Evolutionary conservation across 352 stramenopile species (phyloP), one percentile per base, ranked within the genome.

Genomic region (Pythium pyrilobum): DNA sequence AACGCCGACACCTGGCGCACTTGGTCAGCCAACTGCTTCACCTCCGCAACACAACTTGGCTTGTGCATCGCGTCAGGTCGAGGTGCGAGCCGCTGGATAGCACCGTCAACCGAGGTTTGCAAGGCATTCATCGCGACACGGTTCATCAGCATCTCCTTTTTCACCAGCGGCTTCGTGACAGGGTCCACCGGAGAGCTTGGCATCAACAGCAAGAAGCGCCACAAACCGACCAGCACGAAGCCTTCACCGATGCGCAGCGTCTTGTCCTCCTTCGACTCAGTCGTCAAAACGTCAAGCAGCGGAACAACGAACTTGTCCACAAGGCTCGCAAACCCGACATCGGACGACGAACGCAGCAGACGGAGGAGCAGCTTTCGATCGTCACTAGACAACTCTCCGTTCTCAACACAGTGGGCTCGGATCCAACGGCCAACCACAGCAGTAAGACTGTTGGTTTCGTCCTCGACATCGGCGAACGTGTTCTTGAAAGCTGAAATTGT

Each of bases 111-210:
- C 3, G 77, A 66, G 15, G 78, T 61, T 28, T 89, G 73, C 29
- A 92, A 66, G 5, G 82, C 85, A 1, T 77, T 44, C 66, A 84
- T 81, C 6, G 81, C 67, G 18, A 98, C 66, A 9, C 91, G 85
- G 49, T 81, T 84, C 56, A 97, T 69, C 21, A 98, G 66, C 40
- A 97, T 81, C 15, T 96, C 77, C 40, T 97, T 94, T 64, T 98
- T 98, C 18, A 97, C 85, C 2, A 96, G 63, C 20, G 96, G 95
- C 63, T 97, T 96, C 54, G 78, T 87, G 42, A 94, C 92, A 24
- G 97, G 97, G 62, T 99, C 97, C 18, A 99, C 85, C 3, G 96
- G 96, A 18, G 92, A 97, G 39, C 85, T 92, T 31, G 96, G 97
- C 20, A 97, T 58, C 37, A 98, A 64, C 41, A 99, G 69, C 37